Conservation (phyloP, 2,329 filamentous ascomycete species). For the Septoria linicola region DNA sequence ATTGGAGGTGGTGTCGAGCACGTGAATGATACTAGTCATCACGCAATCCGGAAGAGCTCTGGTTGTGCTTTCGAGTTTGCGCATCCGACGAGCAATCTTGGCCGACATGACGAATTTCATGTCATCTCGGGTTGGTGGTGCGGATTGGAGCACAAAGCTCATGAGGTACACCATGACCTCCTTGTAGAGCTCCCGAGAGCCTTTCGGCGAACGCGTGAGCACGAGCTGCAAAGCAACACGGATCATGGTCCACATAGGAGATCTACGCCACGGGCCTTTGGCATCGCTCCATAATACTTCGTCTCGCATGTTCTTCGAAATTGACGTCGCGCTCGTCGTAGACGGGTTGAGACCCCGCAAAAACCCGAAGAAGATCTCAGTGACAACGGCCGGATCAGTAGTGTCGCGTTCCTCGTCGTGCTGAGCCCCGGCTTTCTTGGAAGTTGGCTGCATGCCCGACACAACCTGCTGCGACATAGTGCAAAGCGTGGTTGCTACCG, state of each 20-base stretch:
- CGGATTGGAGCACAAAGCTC: slow-evolving; percentile 48
- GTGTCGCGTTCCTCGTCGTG: slow-evolving; percentile 60
- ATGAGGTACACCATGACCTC: slow-evolving; percentile 14
- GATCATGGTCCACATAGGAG: slow-evolving; percentile 61
- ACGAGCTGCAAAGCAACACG: slow-evolving; percentile 58
- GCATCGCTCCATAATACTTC: slow-evolving; percentile 54
- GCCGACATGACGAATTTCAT: slow-evolving; percentile 26
- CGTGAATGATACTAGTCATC: background rate
- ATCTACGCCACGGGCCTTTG: slow-evolving; percentile 61
- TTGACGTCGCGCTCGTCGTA: slow-evolving; percentile 33
- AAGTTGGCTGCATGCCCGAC: slow-evolving; percentile 25
- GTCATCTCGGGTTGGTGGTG: slow-evolving; percentile 8
- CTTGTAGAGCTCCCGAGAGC: slow-evolving; percentile 10
- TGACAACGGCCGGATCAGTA: slow-evolving; percentile 57
- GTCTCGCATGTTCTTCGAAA: slow-evolving; percentile 62
- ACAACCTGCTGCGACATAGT: slow-evolving; percentile 24
- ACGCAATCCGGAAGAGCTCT: background rate
- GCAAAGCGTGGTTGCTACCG: slow-evolving; percentile 23
- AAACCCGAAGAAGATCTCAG: slow-evolving; percentile 59
- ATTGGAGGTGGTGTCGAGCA: slow-evolving; percentile 1
- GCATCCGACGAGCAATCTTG: slow-evolving; percentile 30
- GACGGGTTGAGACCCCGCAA: slow-evolving; percentile 53
- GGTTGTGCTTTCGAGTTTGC: slow-evolving; percentile 19
- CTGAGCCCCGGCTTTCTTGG: slow-evolving; percentile 51
- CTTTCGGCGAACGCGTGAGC: slow-evolving; percentile 36